Conservation (phyloP, 73 alveolate species). For the Paramecium sexaurelia region DNA sequence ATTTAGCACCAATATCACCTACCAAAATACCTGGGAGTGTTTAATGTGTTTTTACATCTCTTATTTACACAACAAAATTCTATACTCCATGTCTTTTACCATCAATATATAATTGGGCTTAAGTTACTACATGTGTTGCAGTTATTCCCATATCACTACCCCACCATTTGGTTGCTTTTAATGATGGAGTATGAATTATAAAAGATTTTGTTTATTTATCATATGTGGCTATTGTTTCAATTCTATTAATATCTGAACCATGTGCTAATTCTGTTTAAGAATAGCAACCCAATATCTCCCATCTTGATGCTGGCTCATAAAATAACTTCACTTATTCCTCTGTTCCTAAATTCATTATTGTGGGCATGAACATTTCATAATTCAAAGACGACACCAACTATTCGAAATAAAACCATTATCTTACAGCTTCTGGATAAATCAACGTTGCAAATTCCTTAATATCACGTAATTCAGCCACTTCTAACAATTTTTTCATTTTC, state of each 20-base stretch:
- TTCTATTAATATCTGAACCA: constrained; percentile 86
- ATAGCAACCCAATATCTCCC: constrained; percentile 80
- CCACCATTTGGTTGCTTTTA: constrained; percentile 88
- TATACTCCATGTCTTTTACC: constrained; percentile 84
- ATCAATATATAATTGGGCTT: constrained; percentile 82
- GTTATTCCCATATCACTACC: constrained; percentile 83
- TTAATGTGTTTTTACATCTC: constrained; percentile 81
- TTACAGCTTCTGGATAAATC: constrained; percentile 50
- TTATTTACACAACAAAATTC: constrained; percentile 78
- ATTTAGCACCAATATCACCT: constrained; percentile 92
- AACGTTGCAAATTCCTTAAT: constrained; percentile 48
- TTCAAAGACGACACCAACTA: constrained; percentile 51
- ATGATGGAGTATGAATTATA: constrained; percentile 77
- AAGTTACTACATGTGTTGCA: constrained; percentile 80
- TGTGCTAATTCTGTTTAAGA: constrained; percentile 89
- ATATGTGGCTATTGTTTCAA: constrained; percentile 81
- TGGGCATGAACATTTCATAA: constrained; percentile 67
- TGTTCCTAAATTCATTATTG: constrained; percentile 39
- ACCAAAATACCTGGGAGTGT: constrained; percentile 85
- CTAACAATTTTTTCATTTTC: constrained; percentile 17
- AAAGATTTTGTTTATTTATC: constrained; percentile 78
- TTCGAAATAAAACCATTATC: not conserved
- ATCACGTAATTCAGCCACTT: constrained; percentile 24
- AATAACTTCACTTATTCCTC: constrained; percentile 38
- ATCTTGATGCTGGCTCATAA: constrained; percentile 59